These are phyloP conservation scores for Boletales sp. DNA, from an alignment of 768 basidiomycete species.

Conservation along the genomic window DNA sequence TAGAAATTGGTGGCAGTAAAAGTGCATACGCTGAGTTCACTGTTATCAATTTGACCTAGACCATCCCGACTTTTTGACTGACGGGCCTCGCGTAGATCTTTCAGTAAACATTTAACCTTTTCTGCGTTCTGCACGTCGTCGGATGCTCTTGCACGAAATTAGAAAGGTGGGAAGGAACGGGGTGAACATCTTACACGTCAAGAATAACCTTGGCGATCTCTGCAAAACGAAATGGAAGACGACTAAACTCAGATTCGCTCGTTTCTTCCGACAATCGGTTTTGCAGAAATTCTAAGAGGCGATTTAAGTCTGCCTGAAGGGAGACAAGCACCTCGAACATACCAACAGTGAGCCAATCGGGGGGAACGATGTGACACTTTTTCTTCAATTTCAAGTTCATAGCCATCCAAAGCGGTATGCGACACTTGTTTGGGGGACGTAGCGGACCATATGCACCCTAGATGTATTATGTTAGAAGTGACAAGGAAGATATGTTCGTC, in stretches of 20 bases:
- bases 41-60: slow-evolving; percentile 74
- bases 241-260: slow-evolving; percentile 66
- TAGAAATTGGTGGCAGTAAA: not conserved
- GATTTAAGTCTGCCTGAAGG: not conserved
- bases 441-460: slow-evolving; percentile 94
- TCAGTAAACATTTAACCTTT: slow-evolving; percentile 77
- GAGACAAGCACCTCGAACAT: slow-evolving; percentile 21
- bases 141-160: slow-evolving; percentile 56
- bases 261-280: slow-evolving; percentile 73
- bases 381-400: slow-evolving; percentile 90
- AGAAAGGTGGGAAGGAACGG: not conserved
- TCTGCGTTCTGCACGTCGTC: slow-evolving; percentile 89
- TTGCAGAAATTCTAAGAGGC: slow-evolving; percentile 70
- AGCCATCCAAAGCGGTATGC: slow-evolving; percentile 96
- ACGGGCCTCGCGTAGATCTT: slow-evolving; percentile 93
- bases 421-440: slow-evolving; percentile 77
- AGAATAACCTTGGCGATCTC: slow-evolving; percentile 90
- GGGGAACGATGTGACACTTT: slow-evolving; percentile 90
- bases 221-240: slow-evolving; percentile 81
- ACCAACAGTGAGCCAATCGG: slow-evolving; percentile 88
- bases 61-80: slow-evolving; percentile 92
- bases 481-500: slow-evolving; percentile 31
- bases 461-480: slow-evolving; percentile 4
- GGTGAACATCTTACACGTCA: slow-evolving; percentile 67
- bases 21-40: slow-evolving; percentile 72